Evolutionary conservation across 1,284 basidiomycete species (phyloP), one percentile per base, ranked within the genome.

Genomic region (Wolfiporia cocos): DNA sequence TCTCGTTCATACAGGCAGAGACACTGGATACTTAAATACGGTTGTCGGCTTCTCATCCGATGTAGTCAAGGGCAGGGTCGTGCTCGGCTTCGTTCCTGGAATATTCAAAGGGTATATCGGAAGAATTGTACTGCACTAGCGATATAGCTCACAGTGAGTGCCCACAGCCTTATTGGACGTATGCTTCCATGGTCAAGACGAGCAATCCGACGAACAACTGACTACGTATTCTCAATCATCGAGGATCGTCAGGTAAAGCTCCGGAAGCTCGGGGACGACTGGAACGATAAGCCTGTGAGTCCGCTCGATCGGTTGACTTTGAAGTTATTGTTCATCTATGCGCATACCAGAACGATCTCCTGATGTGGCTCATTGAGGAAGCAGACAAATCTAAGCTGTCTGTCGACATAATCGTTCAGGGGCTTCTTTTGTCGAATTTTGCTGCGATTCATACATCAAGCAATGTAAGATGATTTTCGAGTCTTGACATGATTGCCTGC

Each of bases 391-490:
- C 31, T n/a, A 43, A 39, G 7, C 18, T 36, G 15, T 24, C 41
- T 10, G 23, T 47, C 7, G 37, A 45, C 28, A 24, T 24, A 1
- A 41, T 54, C 14, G 44, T 48, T 7, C 24, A 41, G 23, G 28
- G 51, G 12, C 42, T 59, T 3, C 41, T 63, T 2, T 22, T 47
- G 14, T 34, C 54, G 12, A 61, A 61, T 46, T 61, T 61, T 41
- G 57, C 54, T 3, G 55, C 59, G 3, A 61, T 61, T 17, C 53
- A 57, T 44, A 62, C 61, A 2, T 50, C 57, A 2, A 53, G 57
- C 0, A 55, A 39, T 29, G 59, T 63, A 30, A 35, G 49, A 22
- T 18, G 22, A 3, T 28, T 3, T 35, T 30, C 18, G 15, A 14
- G 14, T 30, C 15, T 17, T 15, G 10, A 10, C 10, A 10, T 14